Evolutionary conservation across 1,139 yeast genomes (phyloP).

Genomic region (Torulaspora pretoriensis): DNA sequence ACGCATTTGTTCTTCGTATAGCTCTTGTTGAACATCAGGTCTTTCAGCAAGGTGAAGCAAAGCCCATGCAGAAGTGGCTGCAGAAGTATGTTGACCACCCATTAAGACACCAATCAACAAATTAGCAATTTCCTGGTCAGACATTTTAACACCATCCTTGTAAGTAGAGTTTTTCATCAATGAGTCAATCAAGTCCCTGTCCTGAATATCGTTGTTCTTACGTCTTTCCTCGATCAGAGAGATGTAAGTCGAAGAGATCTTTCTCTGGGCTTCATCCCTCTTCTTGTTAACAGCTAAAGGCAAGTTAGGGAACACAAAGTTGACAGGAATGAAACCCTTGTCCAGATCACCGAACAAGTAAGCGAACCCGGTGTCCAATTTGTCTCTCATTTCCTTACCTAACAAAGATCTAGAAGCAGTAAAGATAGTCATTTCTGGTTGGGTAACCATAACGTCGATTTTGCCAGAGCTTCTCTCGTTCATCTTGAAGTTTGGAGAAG

Average conservation of each 20-base stretch:
- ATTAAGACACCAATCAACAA: constrained; percentile 89
- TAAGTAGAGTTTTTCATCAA: constrained; percentile 78
- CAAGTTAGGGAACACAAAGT: constrained; percentile 90
- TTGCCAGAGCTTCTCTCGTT: constrained; percentile 44
- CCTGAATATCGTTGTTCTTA: constrained; percentile 65
- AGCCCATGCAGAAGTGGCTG: constrained; percentile 94
- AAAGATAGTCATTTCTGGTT: constrained; percentile 93
- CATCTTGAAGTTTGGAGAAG: constrained; percentile 43
- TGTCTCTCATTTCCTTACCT: constrained; percentile 87
- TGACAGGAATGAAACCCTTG: constrained; percentile 93
- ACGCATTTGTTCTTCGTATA: constrained; percentile 65
- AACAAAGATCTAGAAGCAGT: constrained; percentile 89
- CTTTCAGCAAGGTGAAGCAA: constrained; percentile 83
- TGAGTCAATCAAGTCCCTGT: constrained; percentile 85
- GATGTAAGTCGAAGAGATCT: constrained; percentile 76
- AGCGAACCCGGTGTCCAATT: constrained; percentile 81
- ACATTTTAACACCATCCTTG: constrained; percentile 90
- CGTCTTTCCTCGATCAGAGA: constrained; percentile 73
- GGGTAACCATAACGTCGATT: constrained; percentile 72
- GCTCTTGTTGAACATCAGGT: constrained; percentile 77
- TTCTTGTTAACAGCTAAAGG: constrained; percentile 82
- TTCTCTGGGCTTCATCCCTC: constrained; percentile 84
- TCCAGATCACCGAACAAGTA: constrained; percentile 84
- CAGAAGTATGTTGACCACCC: constrained; percentile 99
- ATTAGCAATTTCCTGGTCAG: constrained; percentile 92